Base-by-base conservation (phyloP, 495 filamentous ascomycete genomes). In the Chaetomium fimeti region DNA sequence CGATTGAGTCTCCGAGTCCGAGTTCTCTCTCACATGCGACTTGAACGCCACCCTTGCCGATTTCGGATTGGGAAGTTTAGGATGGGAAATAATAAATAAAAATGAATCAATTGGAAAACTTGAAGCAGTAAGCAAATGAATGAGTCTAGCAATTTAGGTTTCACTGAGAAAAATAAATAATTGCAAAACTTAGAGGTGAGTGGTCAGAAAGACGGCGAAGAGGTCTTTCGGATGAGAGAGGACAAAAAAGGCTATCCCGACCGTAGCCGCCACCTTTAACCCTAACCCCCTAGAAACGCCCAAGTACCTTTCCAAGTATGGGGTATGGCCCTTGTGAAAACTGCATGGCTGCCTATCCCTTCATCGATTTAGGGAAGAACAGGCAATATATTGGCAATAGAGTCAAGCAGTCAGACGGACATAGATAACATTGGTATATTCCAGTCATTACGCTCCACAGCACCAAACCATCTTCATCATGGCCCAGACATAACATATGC, bases 211-310 rank as follows among this genome's bases (percentile, higher is more conserved):
- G 54, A 13, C 3, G 3, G 7, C 2, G 8, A 36, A 22, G 8
- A 22, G 42, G 32, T 2, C 54, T 40, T 40, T 40, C 2, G 9
- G 53, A 6, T 28, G 29, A 28, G 49, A 52, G 0, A 4, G 2
- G 13, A n/a, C 16, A 8, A 18, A 38, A 57, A 57, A 57, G 28
- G 2, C 15, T 22, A 56, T 56, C 20, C 32, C 29, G 53, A 11
- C 11, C 36, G 7, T 45, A 22, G 7, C 55, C 22, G 36, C 13
- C 28, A 38, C 13, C 24, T 3, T 2, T 7, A 57, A 57, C 54
- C 54, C 54, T 42, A 57, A 57, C 54, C 54, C 54, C 24, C 12
- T 9, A 36, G 29, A 25, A 57, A 57, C 54, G 32, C 54, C 24
- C 12, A 36, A 36, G 29, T 32, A 32, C 29, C 29, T n/a, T n/a